Evolutionary conservation across 176 grass and related monocot species (phyloP).

Genomic region (maize (Zea mays)): DNA sequence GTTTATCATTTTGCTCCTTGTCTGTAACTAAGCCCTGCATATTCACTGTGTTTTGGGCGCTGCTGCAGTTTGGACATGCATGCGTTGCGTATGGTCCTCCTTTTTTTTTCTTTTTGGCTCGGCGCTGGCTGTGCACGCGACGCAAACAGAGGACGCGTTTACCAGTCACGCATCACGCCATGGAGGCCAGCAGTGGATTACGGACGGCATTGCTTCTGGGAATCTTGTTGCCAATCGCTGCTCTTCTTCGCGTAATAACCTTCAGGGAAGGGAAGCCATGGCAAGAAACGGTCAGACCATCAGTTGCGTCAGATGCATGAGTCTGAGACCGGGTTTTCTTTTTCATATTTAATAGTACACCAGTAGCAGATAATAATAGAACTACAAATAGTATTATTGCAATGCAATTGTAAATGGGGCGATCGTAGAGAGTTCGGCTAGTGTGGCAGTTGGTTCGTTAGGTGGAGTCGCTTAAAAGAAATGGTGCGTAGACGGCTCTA

Average conservation of each 20-base stretch:
- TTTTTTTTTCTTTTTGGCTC: not conserved
- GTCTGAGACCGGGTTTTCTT: not conserved
- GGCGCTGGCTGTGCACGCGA: not conserved
- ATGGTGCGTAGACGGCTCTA: not conserved
- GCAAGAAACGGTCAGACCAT: not conserved
- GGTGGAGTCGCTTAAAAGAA: constrained; percentile 15
- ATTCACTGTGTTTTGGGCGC: not conserved
- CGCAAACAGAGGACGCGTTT: not conserved
- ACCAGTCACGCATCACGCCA: constrained; percentile 40
- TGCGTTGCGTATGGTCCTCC: not conserved
- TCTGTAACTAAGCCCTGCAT: not conserved
- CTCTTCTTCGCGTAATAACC: not conserved
- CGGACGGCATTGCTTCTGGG: constrained; percentile 25
- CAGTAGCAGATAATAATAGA: not conserved
- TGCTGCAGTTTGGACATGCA: not conserved
- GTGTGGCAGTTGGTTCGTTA: constrained; percentile 50
- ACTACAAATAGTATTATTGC: not conserved
- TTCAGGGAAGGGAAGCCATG: not conserved
- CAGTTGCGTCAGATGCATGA: constrained; percentile 7
- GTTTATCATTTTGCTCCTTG: constrained; percentile 2
- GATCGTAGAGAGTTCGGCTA: not conserved
- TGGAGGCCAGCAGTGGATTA: constrained; percentile 33
- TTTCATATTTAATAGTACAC: not conserved
- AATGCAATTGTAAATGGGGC: not conserved
- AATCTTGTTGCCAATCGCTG: not conserved